A percentile compares a stretch with the other conserved stretches of the same genome.
Conservation (phyloP, 345 rosid species). For the Eucalyptus sp. region DNA sequence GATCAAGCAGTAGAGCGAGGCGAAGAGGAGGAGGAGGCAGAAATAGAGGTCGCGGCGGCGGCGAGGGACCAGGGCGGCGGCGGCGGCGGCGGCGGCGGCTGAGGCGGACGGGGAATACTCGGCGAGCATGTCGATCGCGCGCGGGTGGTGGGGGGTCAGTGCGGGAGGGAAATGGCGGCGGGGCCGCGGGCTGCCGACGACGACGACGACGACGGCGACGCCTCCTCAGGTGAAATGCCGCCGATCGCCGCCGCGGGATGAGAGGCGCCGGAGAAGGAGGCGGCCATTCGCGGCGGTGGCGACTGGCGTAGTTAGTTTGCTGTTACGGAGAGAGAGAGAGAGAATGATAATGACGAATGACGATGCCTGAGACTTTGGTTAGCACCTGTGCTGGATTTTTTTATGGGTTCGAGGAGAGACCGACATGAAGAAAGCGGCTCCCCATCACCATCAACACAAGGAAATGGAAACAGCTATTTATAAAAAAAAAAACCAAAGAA, state of each 20-base stretch:
- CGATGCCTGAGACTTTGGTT: background rate
- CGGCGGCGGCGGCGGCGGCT: background rate
- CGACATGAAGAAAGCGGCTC: background rate
- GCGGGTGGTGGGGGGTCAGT: background rate
- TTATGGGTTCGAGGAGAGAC: background rate
- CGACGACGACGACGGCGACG: background rate
- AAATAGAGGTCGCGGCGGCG: background rate
- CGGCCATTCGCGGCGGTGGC: background rate
- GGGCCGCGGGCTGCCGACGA: background rate
- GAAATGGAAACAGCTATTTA: too few species aligned
- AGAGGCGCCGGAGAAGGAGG: background rate
- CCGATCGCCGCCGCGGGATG: background rate
- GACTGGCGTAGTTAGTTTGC: background rate
- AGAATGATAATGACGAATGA: background rate
- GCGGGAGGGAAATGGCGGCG: background rate
- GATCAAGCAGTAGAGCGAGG: background rate
- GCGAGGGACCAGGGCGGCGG: background rate
- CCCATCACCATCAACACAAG: background rate
- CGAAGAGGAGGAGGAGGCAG: background rate
- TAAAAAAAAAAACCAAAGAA: too few species aligned
- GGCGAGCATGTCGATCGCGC: background rate
- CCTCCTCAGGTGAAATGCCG: background rate
- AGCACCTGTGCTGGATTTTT: background rate
- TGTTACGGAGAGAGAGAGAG: background rate
- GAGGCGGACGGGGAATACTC: background rate